Conservation (phyloP, 768 basidiomycete genomes). For the Amanita muscaria region DNA sequence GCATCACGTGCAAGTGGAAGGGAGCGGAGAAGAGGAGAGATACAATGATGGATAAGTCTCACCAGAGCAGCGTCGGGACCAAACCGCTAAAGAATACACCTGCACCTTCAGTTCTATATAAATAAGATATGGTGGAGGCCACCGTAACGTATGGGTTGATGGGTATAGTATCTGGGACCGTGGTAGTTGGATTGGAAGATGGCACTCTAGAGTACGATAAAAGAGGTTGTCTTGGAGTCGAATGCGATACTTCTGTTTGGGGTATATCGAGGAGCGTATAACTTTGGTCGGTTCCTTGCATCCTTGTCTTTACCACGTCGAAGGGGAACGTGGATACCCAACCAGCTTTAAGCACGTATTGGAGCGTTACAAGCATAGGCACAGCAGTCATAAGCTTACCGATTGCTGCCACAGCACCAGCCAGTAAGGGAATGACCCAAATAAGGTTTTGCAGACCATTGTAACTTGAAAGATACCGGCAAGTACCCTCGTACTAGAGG, state of each 20-base stretch:
- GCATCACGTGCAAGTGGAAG: neutral
- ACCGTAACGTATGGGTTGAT: constrained; percentile 52
- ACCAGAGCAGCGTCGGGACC: constrained; percentile 75
- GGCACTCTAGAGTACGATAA: too few relatives aligned
- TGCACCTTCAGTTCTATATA: constrained; percentile 56
- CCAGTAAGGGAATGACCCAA: constrained; percentile 55
- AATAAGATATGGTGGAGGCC: constrained; percentile 46
- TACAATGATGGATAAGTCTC: constrained; percentile 15
- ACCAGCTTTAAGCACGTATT: constrained; percentile 34
- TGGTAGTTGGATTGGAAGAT: too few relatives aligned
- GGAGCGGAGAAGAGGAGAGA: neutral
- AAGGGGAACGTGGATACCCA: constrained; percentile 83
- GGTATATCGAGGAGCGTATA: too few relatives aligned
- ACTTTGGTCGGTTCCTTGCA: constrained; percentile 43
- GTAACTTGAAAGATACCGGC: constrained; percentile 38
- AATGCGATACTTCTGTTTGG: too few relatives aligned
- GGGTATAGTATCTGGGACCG: too few relatives aligned
- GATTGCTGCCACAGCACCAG: constrained; percentile 71
- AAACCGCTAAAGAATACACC: constrained; percentile 71
- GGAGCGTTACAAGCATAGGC: neutral
- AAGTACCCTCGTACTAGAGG: constrained; percentile 63
- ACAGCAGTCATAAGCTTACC: too few relatives aligned
- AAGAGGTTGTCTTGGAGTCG: too few relatives aligned
- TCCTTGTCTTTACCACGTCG: constrained; percentile 85
- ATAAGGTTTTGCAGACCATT: constrained; percentile 25